Evolutionary conservation across 257 asterid genomes (phyloP), one percentile per base, ranked within the genome.

Genomic region (Jacaranda copaia): DNA sequence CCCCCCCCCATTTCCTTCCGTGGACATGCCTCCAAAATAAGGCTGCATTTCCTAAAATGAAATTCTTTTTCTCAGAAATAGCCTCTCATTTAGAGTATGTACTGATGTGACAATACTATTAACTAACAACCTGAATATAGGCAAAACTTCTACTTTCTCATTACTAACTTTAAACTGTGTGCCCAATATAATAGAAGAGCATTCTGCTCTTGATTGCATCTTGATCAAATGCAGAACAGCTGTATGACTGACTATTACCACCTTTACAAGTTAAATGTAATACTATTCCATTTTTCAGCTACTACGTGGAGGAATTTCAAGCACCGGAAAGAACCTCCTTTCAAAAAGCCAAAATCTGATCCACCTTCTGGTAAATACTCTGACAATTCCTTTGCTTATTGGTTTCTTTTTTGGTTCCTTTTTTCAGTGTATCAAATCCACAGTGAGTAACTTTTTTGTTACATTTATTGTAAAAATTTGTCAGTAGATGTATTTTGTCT

Each of bases 261-360:
- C 25, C 75, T 48, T 68, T 62, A 65, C 45, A 52, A 72, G 70
- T 76, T 83, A 52, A 77, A 46, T 15, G 55, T 59, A 58, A 60
- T 45, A 61, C 25, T n/a, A 48, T 78, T 74, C 40, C 67, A 35
- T 57, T 88, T 81, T 80, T 76, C 93, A 96, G 99, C 93, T 78
- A 91, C 81, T 84, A 85, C 87, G 39, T 78, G 96, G 93, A 89
- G 81, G 78, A 84, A 35, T 73, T 85, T 82, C 81, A 91, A 90
- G 84, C 80, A 84, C 74, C 86, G 88, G 84, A 89, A 87, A 81
- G 97, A 89, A 77, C 91, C 97, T 75, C 98, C 97, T 78, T 84
- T 72, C 83, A 93, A 89, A 83, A 93, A 91, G 90, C 84, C 84
- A 39, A 93, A 88, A 85, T 72, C 85, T 58, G 97, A 93, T 63